A percentile compares a stretch with the other conserved stretches of the same genome.
phyloP scores from a whole-genome alignment of 805 yeast species.

The Kazachstania taianensis region DNA sequence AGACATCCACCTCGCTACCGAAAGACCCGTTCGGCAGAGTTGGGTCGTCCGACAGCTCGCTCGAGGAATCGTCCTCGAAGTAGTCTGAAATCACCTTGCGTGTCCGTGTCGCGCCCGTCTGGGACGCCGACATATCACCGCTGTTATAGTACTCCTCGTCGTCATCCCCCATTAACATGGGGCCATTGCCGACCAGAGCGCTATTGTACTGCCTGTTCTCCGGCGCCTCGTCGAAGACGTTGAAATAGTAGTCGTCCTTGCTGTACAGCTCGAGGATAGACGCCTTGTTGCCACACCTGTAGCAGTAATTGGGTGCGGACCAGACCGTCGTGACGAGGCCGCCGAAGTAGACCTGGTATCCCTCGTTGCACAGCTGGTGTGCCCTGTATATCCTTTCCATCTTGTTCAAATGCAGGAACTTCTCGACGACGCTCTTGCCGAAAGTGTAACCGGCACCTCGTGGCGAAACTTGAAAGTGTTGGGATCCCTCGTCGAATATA shows the following conservation, averaged over 20 bases:
- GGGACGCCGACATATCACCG: background rate
- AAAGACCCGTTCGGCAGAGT: background rate
- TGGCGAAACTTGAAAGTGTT: constrained; percentile 79
- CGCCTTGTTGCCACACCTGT: constrained; percentile 93
- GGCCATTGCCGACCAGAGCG: too few relatives aligned
- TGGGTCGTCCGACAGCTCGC: background rate
- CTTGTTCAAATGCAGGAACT: constrained; percentile 67
- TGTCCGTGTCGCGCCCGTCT: constrained; percentile 2
- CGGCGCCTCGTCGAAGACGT: constrained; percentile 95
- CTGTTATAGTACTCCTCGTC: too few relatives aligned
- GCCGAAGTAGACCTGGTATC: constrained; percentile 82
- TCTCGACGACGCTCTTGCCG: constrained; percentile 83
- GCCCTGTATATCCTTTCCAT: constrained; percentile 83
- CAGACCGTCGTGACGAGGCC: constrained; percentile 93
- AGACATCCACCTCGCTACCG: constrained; percentile 14
- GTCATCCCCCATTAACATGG: background rate
- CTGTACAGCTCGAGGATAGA: constrained; percentile 84
- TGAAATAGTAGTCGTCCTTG: constrained; percentile 61
- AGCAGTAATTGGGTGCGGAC: constrained; percentile 98
- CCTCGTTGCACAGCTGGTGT: constrained; percentile 94
- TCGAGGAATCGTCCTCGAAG: constrained; percentile 3
- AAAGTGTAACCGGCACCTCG: constrained; percentile 98
- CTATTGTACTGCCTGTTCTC: constrained; percentile 51
- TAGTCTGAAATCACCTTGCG: constrained; percentile 9
- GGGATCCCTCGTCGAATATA: constrained; percentile 15